Base-by-base conservation (phyloP, 1,284 basidiomycete genomes). In the Filobasidium uniguttulatum region DNA sequence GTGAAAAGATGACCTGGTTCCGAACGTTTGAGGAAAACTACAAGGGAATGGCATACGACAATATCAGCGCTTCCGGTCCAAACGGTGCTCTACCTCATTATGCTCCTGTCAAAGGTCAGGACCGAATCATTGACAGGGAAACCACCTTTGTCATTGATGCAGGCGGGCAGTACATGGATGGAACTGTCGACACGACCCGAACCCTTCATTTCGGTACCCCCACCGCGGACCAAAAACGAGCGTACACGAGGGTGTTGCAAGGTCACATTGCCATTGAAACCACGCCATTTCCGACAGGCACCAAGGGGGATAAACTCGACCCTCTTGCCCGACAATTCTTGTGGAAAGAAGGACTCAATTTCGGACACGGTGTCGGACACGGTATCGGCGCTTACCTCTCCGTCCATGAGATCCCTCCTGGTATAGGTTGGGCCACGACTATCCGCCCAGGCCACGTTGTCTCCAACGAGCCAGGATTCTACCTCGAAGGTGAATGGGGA, bases 31-130 rank as follows among this genome's bases (percentile, higher is more conserved):
- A 80, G 57, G 80, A 82, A 66, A 71, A 81, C 62, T 94, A 82
- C 64, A 67, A 69, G 0, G 86, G 88, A 14, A 78, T 90, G 22
- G 89, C 90, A 2, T 97, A 97, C 60, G 84, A 87, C 61, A 91
- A 87, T 54, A 96, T 97, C 56, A 89, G 86, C 23, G 91, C 86
- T 0, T 81, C 78, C 29, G 93, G 91, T 0, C 75, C 85, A 2
- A 94, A 98, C 63, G 89, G 60, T 25, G 93, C 93, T 20, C 72
- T 93, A 31, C 89, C 93, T 3, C 93, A 98, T 70, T 98, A 98
- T 69, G 75, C 77, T 0, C 89, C 94, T 0, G 77, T 78, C 51
- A 81, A 83, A 61, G 65, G 73, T n/a, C 75, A 72, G 17, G 84
- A 85, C 26, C 69, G 72, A 30, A 73, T 82, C 64, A 87, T 98